A percentile compares a stretch with the other conserved stretches of the same genome.
phyloP scores from a whole-genome alignment of 257 asterid species.

The Misopates orontium region DNA sequence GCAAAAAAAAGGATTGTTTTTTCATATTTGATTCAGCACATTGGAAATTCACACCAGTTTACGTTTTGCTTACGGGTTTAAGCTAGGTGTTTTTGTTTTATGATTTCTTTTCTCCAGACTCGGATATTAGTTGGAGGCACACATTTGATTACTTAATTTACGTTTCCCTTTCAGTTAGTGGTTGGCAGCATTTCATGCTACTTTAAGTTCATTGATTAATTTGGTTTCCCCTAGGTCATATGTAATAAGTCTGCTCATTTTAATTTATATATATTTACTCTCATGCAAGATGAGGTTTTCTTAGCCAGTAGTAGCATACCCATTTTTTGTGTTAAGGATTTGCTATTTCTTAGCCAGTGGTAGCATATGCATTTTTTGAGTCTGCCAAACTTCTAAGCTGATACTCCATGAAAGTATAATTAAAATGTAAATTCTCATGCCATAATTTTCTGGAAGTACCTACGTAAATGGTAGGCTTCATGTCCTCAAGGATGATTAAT shows the following conservation, averaged over 20 bases:
- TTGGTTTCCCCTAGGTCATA: neutral
- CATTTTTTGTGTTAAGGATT: too few species aligned
- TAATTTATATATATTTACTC: conserved; percentile 14
- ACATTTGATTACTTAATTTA: neutral
- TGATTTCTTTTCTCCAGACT: neutral
- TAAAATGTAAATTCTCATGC: conserved; percentile 2
- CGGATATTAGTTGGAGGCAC: conserved; percentile 22
- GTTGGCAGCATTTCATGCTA: conserved; percentile 12
- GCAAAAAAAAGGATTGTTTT: neutral
- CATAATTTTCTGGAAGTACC: conserved; percentile 9
- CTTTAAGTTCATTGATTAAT: conserved; percentile 4
- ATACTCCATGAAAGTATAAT: conserved; percentile 6
- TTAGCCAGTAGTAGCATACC: too few species aligned
- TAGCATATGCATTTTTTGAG: conserved; percentile 9
- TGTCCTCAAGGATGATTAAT: conserved; percentile 9
- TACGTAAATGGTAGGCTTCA: neutral
- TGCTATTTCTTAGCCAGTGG: neutral
- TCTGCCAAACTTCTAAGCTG: conserved; percentile 10
- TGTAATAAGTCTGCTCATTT: neutral
- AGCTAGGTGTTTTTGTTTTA: conserved; percentile 1
- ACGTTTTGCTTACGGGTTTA: conserved; percentile 1
- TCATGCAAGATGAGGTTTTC: too few species aligned
- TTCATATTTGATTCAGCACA: neutral
- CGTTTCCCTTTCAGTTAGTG: conserved; percentile 2
- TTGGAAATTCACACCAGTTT: neutral